A percentile compares a stretch with the other conserved stretches of the same genome.
Conservation (phyloP, 208 protist genomes). For the Leishmania turanica region DNA sequence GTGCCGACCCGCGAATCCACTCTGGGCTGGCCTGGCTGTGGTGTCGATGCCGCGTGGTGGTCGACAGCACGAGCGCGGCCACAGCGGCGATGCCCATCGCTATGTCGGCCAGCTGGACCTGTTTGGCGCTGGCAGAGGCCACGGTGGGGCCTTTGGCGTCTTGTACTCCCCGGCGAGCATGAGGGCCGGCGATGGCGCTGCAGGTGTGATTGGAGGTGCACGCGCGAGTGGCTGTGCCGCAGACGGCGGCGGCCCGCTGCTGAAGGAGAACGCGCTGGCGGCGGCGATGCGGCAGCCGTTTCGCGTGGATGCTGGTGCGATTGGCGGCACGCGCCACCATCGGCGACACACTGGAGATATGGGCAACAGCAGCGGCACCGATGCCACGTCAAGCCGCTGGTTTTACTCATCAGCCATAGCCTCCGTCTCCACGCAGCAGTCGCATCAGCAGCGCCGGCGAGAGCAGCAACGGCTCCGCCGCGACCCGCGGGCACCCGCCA, state of each 20-base stretch:
- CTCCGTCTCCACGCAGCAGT: conserved; percentile 15
- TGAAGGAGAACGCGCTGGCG: conserved; percentile 51
- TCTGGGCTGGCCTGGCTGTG: conserved; percentile 27
- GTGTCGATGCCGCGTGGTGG: conserved; percentile 14
- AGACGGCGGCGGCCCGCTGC: conserved; percentile 5
- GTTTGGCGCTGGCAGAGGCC: not conserved
- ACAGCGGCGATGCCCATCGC: conserved; percentile 8
- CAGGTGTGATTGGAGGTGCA: not conserved
- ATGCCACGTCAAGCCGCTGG: conserved; percentile 16
- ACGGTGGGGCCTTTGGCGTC: not conserved
- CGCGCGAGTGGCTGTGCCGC: not conserved
- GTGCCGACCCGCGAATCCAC: conserved; percentile 12
- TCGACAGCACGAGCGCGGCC: conserved; percentile 22
- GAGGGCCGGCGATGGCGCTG: not conserved
- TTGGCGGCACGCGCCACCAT: not conserved
- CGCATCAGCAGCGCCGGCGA: conserved; percentile 1
- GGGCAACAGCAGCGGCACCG: conserved; percentile 3
- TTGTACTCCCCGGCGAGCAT: not conserved
- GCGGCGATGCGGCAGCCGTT: conserved; percentile 44
- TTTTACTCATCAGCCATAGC: conserved; percentile 12
- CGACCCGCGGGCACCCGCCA: conserved; percentile 14
- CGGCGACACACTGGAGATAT: not conserved
- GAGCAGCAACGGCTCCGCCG: conserved; percentile 2
- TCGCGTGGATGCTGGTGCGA: not conserved
- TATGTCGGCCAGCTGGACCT: not conserved